A percentile compares a stretch with the other conserved stretches of the same genome.
These are phyloP conservation scores for Scheffersomyces cryptocercus DNA, from an alignment of 1,139 yeast genomes.

Conservation along the genomic window DNA sequence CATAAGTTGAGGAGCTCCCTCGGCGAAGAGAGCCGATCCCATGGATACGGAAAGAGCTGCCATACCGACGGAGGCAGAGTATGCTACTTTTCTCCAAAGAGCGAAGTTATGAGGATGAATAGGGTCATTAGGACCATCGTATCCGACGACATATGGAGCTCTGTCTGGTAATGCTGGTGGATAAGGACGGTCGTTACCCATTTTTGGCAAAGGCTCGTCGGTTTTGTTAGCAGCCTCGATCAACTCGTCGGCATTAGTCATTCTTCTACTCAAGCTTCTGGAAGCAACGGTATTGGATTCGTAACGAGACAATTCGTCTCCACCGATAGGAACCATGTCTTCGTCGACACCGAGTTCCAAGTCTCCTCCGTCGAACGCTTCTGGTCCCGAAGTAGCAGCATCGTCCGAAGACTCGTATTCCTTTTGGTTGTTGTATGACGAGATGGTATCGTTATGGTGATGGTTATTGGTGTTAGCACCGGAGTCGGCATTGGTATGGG, in stretches of 20 bases:
- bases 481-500: too few species aligned
- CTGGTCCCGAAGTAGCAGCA: constrained; percentile 9
- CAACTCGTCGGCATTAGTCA: constrained; percentile 29
- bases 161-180: constrained; percentile 56
- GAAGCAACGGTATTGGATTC: constrained; percentile 28
- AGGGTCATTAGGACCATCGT: constrained; percentile 64
- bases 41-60: constrained; percentile 47
- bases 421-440: not conserved
- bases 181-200: constrained; percentile 59
- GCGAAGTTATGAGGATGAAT: constrained; percentile 65
- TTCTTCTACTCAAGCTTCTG: constrained; percentile 24
- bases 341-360: constrained; percentile 15
- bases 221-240: constrained; percentile 26
- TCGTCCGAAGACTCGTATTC: constrained; percentile 10
- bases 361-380: constrained; percentile 15
- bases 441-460: too few species aligned
- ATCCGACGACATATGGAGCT: constrained; percentile 54
- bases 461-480: too few species aligned
- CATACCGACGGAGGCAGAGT: constrained; percentile 17
- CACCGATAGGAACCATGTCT: constrained; percentile 11
- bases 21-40: constrained; percentile 67
- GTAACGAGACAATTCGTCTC: constrained; percentile 27
- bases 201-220: constrained; percentile 36
- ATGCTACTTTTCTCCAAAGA: constrained; percentile 32
- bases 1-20: constrained; percentile 45